Percentiles rank a stretch among this genome's conserved stretches.
phyloP scores from a whole-genome alignment of 2,329 filamentous ascomycete species.

The Xylariaceae sp. region DNA sequence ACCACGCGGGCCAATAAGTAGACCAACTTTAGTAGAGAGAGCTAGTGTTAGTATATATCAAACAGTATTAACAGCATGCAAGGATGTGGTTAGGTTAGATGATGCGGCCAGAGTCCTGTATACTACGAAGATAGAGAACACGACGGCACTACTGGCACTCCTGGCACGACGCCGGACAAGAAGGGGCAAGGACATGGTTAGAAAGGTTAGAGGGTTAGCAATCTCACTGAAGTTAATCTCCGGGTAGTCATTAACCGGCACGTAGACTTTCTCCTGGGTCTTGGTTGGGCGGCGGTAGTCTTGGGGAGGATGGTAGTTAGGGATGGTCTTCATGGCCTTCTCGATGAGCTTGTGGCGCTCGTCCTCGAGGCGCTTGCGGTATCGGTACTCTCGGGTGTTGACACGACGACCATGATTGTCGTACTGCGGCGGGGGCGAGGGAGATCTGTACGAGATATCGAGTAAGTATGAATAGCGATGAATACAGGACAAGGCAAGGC shows the following conservation, averaged over 20 bases:
- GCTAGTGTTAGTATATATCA: conserved; percentile 83
- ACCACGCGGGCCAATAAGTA: conserved; percentile 99
- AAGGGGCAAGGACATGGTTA: conserved; percentile 53
- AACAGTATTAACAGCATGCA: conserved; percentile 37
- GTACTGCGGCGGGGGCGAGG: conserved; percentile 93
- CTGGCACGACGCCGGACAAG: conserved; percentile 45
- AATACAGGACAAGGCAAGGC: not conserved
- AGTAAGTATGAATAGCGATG: conserved; percentile 4
- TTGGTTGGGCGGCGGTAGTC: conserved; percentile 98
- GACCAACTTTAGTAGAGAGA: conserved; percentile 89
- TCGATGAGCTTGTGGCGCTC: conserved; percentile 98
- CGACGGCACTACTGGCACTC: conserved; percentile 30
- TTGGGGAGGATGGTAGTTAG: conserved; percentile 97
- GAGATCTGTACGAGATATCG: conserved; percentile 62
- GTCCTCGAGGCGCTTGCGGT: conserved; percentile 96
- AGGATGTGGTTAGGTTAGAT: conserved; percentile 35
- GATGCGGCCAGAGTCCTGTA: conserved; percentile 20
- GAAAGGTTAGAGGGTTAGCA: conserved; percentile 94
- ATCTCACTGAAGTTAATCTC: conserved; percentile 99
- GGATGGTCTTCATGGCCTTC: conserved; percentile 99
- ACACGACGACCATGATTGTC: conserved; percentile 99
- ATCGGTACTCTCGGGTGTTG: conserved; percentile 97
- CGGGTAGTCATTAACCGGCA: conserved; percentile 99
- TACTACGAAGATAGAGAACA: conserved; percentile 33
- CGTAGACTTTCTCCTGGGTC: conserved; percentile 99